Conservation (phyloP, 2,329 filamentous ascomycete genomes). For the Nemania sp. region DNA sequence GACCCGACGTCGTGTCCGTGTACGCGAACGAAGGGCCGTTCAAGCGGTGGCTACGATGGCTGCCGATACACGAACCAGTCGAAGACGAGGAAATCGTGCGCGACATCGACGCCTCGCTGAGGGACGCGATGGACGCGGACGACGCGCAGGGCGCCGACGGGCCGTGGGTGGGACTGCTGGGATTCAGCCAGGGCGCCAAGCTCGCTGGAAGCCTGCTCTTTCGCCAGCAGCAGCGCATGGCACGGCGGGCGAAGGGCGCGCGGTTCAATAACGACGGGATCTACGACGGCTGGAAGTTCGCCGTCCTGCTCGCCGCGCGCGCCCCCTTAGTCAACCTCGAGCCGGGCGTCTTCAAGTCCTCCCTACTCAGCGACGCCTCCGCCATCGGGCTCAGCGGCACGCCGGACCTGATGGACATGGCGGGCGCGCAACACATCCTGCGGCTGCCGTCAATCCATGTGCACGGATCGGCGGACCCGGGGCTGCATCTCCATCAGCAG, state of each 20-base stretch:
- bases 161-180: conserved; percentile 62
- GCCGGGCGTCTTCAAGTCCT: conserved; percentile 37
- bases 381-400: conserved; percentile 47
- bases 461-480: conserved; percentile 64
- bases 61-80: conserved; percentile 53
- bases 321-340: conserved; percentile 61
- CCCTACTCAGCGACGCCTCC: conserved; percentile 34
- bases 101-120: conserved; percentile 46
- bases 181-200: conserved; percentile 70
- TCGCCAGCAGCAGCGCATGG: conserved; percentile 60
- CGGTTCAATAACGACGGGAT: conserved; percentile 33
- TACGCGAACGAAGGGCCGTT: conserved; percentile 71
- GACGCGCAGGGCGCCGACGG: conserved; percentile 54
- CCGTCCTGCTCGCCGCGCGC: conserved; percentile 63
- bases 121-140: conserved; percentile 55
- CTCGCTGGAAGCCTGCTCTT: conserved; percentile 62
- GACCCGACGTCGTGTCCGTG: conserved; percentile 64
- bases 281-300: conserved; percentile 57
- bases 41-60: conserved; percentile 63
- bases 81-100: conserved; percentile 49
- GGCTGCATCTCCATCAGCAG: conserved; percentile 60
- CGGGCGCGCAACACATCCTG: conserved; percentile 50
- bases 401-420: conserved; percentile 46
- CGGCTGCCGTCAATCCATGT: conserved; percentile 67
- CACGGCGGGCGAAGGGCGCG: conserved; percentile 8